Conservation (phyloP, 305 asterid genomes). For the Withania somnifera region DNA sequence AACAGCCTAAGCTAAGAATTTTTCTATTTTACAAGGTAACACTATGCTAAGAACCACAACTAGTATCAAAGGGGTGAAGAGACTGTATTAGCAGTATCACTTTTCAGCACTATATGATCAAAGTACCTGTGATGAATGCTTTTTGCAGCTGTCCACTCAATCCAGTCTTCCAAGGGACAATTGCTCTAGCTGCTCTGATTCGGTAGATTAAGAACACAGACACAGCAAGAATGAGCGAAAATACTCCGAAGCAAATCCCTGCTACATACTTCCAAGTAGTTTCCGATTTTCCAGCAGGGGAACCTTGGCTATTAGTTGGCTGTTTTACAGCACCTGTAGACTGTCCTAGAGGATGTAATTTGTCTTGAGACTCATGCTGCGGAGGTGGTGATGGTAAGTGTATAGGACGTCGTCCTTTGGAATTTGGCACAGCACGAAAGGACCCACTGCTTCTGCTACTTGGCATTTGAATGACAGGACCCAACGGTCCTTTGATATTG, state of each 20-base stretch:
- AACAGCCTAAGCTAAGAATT: neutral
- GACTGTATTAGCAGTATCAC: neutral
- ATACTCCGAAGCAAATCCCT: constrained; percentile 31
- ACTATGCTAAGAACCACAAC: neutral
- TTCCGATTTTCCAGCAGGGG: constrained; percentile 13
- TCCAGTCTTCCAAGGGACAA: constrained; percentile 89
- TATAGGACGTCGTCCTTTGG: constrained; percentile 18
- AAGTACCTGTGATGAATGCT: constrained; percentile 75
- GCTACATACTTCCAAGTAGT: constrained; percentile 30
- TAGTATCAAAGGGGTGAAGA: neutral
- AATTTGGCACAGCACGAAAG: constrained; percentile 54
- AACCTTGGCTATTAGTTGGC: constrained; percentile 10
- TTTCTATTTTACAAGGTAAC: neutral
- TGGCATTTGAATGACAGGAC: constrained; percentile 27
- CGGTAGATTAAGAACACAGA: constrained; percentile 34
- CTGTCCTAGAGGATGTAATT: neutral
- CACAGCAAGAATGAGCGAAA: constrained; percentile 31
- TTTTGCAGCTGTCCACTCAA: constrained; percentile 93
- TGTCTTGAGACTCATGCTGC: constrained; percentile 1
- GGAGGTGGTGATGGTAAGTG: constrained; percentile 19
- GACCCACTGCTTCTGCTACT: constrained; percentile 80
- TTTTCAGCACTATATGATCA: neutral
- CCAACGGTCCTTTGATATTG: constrained; percentile 11
- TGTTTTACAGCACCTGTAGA: constrained; percentile 10
- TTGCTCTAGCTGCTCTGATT: constrained; percentile 50